Percentiles rank a stretch among this genome's conserved stretches.
Conservation (phyloP, 2,329 filamentous ascomycete genomes). For the Colletotrichum agaves region DNA sequence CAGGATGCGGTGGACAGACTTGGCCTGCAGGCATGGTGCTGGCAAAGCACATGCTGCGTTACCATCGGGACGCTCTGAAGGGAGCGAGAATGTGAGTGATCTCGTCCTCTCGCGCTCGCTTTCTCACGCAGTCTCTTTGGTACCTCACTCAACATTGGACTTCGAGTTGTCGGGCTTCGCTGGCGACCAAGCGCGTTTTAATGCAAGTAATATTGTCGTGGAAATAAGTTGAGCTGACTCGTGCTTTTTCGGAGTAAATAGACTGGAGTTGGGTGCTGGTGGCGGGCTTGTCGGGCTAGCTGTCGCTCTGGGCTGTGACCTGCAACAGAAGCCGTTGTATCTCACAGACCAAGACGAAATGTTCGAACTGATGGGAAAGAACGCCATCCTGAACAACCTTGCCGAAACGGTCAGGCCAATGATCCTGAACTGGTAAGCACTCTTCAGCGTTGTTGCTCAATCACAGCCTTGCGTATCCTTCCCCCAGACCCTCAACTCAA, state of each 20-base stretch:
- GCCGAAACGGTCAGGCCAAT: slow-evolving; percentile 70
- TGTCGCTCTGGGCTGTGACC: slow-evolving; percentile 59
- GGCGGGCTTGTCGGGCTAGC: slow-evolving; percentile 84
- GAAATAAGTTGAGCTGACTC: slow-evolving; percentile 22
- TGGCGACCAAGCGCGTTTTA: not conserved
- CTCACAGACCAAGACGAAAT: slow-evolving; percentile 92
- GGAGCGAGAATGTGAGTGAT: slow-evolving; percentile 77
- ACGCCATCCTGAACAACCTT: slow-evolving; percentile 84
- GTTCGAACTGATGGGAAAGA: slow-evolving; percentile 85
- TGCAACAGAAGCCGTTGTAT: slow-evolving; percentile 67
- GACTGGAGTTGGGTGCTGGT: slow-evolving; percentile 91
- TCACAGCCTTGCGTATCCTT: slow-evolving; percentile 16
- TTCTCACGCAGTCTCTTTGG: not conserved
- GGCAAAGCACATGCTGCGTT: slow-evolving; percentile 84
- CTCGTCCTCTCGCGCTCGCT: not conserved
- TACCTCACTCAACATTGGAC: not conserved
- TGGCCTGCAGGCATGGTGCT: slow-evolving; percentile 96
- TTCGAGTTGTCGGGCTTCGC: not conserved
- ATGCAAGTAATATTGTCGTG: not conserved
- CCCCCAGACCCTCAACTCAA: not conserved
- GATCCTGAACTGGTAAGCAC: slow-evolving; percentile 82
- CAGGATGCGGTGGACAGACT: slow-evolving; percentile 91
- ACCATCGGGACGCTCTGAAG: slow-evolving; percentile 71
- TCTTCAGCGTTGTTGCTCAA: not conserved
- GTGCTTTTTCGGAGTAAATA: slow-evolving; percentile 49